phyloP scores from a whole-genome alignment of 371 early-diverging fungal species.

The Blakeslea trispora region DNA sequence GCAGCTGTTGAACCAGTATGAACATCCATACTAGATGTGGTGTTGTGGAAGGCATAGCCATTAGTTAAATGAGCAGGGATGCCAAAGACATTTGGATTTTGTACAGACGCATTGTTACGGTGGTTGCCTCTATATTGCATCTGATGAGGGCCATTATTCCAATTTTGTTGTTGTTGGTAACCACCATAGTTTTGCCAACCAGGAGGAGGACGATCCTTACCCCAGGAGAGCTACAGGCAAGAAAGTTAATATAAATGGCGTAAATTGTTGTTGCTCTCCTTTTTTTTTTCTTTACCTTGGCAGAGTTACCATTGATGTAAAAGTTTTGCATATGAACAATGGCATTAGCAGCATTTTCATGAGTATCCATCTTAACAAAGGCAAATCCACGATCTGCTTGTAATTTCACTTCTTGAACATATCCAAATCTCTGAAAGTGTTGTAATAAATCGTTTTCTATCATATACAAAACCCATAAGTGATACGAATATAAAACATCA shows the following conservation, averaged over 20 bases:
- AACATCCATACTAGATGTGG: conserved; percentile 19
- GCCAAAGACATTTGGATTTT: conserved; percentile 20
- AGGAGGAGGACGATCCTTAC: conserved; percentile 69
- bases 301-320: conserved; percentile 71
- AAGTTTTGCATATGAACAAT: conserved; percentile 81
- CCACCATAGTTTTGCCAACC: conserved; percentile 23
- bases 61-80: conserved; percentile 20
- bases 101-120: conserved; percentile 7
- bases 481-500: not conserved
- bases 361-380: conserved; percentile 89
- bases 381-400: conserved; percentile 92
- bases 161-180: conserved; percentile 22
- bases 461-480: not conserved
- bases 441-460: conserved; percentile 26
- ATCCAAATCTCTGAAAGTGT: conserved; percentile 76
- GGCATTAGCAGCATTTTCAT: conserved; percentile 86
- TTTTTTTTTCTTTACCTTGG: too few species aligned
- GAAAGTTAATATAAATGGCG: too few species aligned
- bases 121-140: conserved; percentile 15
- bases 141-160: conserved; percentile 14
- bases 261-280: too few species aligned
- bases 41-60: conserved; percentile 26
- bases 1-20: conserved; percentile 18
- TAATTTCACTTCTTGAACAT: conserved; percentile 76
- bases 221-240: conserved; percentile 86